Evolutionary conservation across 441 rosid genomes (phyloP), one percentile per base, ranked within the genome.

Genomic region (Euphorbia schlechtendalii): DNA sequence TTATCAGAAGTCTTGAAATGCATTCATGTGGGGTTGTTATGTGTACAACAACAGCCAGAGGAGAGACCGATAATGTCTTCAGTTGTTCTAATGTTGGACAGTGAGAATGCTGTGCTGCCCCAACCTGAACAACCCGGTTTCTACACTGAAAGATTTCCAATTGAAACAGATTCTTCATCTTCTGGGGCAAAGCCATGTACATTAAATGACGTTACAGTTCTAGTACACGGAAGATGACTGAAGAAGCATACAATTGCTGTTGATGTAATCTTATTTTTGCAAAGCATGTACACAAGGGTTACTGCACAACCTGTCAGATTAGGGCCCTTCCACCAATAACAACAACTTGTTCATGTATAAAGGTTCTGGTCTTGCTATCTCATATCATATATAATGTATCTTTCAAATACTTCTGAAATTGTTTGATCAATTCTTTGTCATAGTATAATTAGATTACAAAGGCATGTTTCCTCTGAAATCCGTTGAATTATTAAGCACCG

Each of bases 21-120:
- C 60, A 72, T 84, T 3, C 84, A 82, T 18, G 74, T 80, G 9
- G 83, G 81, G 43, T 71, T 82, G n/a, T 65, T 82, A 12, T 84
- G 82, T 60, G 81, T 82, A 15, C 86, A 82, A 30, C 74, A 76
- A 5, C 64, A 57, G 5, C 70, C 84, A 18, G 78, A 53, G 20
- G 84, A 81, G 11, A 81, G 87, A 69, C 87, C 92, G 0, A 67
- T 60, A 63, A 84, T 81, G 74, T 64, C 74, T 13, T 24, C 73
- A 0, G 79, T 78, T 11, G 22, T 82, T 52, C 55, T 74, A 8
- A 82, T 84, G 86, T 58, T 84, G 64, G 73, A 68, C n/a, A 75
- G 79, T 22, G 67, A 77, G 49, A 79, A 70, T 4, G 62, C 72
- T 11, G 43, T 69, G 45, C 71, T 79, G 51, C 72, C 72, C 0